phyloP scores from a whole-genome alignment of 176 grass and related monocot species.

The Carex kokanica region DNA sequence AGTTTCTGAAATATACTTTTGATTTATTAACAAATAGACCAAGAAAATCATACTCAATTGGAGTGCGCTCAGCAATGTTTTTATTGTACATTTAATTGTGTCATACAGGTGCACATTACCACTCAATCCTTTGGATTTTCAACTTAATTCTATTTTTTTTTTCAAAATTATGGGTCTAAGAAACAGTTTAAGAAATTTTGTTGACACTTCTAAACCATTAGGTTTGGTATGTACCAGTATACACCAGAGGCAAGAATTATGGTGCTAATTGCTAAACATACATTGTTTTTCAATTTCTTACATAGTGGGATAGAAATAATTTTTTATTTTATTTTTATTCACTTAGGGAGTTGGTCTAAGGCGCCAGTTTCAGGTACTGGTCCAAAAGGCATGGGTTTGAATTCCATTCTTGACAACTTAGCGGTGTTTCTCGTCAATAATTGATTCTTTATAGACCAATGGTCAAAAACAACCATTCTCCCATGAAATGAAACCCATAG shows the following conservation, averaged over 20 bases:
- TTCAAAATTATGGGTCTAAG: not conserved
- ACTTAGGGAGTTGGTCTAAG: too few relatives aligned
- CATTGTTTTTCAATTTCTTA: too few relatives aligned
- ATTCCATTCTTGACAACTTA: too few relatives aligned
- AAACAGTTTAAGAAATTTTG: not conserved
- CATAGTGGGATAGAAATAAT: not conserved
- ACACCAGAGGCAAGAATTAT: not conserved
- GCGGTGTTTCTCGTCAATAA: too few relatives aligned
- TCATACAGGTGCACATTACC: not conserved
- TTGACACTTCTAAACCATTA: not conserved
- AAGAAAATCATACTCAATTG: not conserved
- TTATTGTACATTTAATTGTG: not conserved
- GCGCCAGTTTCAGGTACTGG: too few relatives aligned
- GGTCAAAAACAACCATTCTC: too few relatives aligned
- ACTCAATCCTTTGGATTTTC: not conserved
- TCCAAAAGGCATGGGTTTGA: too few relatives aligned
- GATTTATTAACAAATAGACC: too few relatives aligned
- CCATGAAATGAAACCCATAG: too few relatives aligned
- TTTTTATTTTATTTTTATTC: not conserved
- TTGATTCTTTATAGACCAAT: too few relatives aligned
- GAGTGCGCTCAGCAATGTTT: not conserved
- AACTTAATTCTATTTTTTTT: not conserved
- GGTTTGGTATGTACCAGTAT: not conserved
- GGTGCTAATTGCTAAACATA: not conserved
- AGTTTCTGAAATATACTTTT: too few relatives aligned